A percentile compares a stretch with the other conserved stretches of the same genome.
phyloP scores from a whole-genome alignment of 352 stramenopile genomes.

The Pilasporangium apinafurcum region DNA sequence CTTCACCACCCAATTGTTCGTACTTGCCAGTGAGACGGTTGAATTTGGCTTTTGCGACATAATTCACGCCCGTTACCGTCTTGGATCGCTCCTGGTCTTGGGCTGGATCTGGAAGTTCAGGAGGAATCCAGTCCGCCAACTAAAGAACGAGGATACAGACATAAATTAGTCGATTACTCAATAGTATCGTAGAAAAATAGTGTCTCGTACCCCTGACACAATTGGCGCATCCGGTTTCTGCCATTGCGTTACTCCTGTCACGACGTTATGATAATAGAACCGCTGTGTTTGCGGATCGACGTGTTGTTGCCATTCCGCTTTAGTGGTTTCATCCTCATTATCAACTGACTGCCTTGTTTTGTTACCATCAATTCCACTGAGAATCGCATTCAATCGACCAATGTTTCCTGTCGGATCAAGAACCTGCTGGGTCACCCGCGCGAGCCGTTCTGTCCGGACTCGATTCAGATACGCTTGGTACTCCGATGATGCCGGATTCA shows the following conservation, averaged over 20 bases:
- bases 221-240: conserved; percentile 60
- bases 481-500: conserved; percentile 17
- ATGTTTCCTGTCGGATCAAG: conserved; percentile 69
- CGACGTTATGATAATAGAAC: conserved; percentile 83
- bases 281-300: conserved; percentile 71
- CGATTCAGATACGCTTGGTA: conserved; percentile 69
- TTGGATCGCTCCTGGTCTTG: conserved; percentile 9
- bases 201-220: conserved; percentile 53
- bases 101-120: conserved; percentile 24
- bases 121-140: conserved; percentile 75
- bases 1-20: conserved; percentile 53
- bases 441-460: conserved; percentile 37
- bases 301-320: conserved; percentile 79
- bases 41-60: conserved; percentile 67
- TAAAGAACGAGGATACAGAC: conserved; percentile 10
- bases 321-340: conserved; percentile 3
- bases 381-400: conserved; percentile 60
- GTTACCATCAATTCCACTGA: conserved; percentile 34
- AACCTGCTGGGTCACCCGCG: conserved; percentile 49
- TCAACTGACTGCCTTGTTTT: not conserved
- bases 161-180: not conserved
- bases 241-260: conserved; percentile 77
- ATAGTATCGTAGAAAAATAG: not conserved
- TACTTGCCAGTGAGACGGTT: conserved; percentile 74
- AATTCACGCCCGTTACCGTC: conserved; percentile 58